Conservation (phyloP, 345 rosid species). For the Orychophragmus violaceus region DNA sequence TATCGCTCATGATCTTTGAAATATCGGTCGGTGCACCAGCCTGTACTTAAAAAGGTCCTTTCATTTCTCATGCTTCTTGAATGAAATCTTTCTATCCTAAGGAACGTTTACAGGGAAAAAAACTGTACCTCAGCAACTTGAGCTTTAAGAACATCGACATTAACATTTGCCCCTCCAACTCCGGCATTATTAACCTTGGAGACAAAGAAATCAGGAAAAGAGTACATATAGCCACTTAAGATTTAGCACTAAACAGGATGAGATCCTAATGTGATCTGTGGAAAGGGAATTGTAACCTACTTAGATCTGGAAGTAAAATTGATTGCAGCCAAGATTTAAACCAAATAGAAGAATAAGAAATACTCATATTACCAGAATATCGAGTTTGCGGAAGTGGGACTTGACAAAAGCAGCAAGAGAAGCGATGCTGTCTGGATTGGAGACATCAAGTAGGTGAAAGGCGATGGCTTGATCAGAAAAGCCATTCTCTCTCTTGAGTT, state of each 20-base stretch:
- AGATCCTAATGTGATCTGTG: neutral
- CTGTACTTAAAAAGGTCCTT: slow-evolving; percentile 5
- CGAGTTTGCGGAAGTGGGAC: slow-evolving; percentile 39
- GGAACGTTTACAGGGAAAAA: neutral
- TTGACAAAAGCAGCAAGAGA: slow-evolving; percentile 37
- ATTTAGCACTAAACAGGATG: neutral
- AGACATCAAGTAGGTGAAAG: slow-evolving; percentile 52
- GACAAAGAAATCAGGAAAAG: neutral
- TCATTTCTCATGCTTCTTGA: too few relatives aligned
- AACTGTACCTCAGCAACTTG: slow-evolving; percentile 16
- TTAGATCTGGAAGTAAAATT: neutral
- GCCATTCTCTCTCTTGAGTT: slow-evolving; percentile 32
- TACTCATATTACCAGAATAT: slow-evolving; percentile 52
- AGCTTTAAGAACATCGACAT: slow-evolving; percentile 24
- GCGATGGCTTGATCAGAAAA: slow-evolving; percentile 25
- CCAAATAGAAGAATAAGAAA: neutral
- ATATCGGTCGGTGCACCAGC: slow-evolving; percentile 21
- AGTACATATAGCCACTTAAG: neutral
- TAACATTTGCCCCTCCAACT: slow-evolving; percentile 26
- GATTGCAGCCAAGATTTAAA: neutral
- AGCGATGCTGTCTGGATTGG: slow-evolving; percentile 29
- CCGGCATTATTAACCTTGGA: slow-evolving; percentile 52
- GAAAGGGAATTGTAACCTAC: neutral
- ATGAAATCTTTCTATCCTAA: neutral
- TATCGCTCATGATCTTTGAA: slow-evolving; percentile 26